These are phyloP conservation scores for Candida labiduridarum DNA, from an alignment of 1,139 yeast genomes.

Conservation along the genomic window DNA sequence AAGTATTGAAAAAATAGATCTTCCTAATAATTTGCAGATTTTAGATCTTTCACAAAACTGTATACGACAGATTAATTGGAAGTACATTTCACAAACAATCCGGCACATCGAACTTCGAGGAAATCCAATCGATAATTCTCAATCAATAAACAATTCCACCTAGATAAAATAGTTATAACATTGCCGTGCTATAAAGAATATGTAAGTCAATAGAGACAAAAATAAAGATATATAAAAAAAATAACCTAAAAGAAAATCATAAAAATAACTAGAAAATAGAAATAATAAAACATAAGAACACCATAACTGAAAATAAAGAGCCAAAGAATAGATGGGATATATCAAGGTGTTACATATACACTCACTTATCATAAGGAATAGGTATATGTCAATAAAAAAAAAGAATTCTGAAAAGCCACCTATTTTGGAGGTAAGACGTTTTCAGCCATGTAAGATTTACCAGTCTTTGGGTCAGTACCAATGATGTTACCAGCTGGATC, in stretches of 20 bases:
- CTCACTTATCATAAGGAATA: conserved; percentile 5
- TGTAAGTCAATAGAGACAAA: neutral
- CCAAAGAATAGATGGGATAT: neutral
- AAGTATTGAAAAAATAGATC: neutral
- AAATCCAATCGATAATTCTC: neutral
- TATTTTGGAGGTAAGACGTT: conserved; percentile 4
- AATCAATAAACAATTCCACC: neutral
- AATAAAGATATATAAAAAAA: neutral
- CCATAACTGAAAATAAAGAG: neutral
- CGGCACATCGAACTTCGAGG: conserved; percentile 1
- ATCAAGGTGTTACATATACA: conserved; percentile 1
- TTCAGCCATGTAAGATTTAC: conserved; percentile 7
- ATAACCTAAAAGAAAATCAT: neutral
- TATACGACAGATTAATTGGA: neutral
- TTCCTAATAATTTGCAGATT: neutral
- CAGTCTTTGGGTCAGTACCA: conserved; percentile 7
- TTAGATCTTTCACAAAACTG: conserved; percentile 5
- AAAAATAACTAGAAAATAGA: conserved; percentile 1
- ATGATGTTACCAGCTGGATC: conserved; percentile 53
- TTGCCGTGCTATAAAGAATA: conserved; percentile 5
- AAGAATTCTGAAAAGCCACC: neutral
- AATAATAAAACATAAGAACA: neutral
- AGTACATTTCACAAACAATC: neutral
- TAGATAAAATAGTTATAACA: conserved; percentile 4
- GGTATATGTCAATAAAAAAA: neutral